Base-by-base conservation (phyloP, 1,284 basidiomycete genomes). In the Tilletia walkeri region DNA sequence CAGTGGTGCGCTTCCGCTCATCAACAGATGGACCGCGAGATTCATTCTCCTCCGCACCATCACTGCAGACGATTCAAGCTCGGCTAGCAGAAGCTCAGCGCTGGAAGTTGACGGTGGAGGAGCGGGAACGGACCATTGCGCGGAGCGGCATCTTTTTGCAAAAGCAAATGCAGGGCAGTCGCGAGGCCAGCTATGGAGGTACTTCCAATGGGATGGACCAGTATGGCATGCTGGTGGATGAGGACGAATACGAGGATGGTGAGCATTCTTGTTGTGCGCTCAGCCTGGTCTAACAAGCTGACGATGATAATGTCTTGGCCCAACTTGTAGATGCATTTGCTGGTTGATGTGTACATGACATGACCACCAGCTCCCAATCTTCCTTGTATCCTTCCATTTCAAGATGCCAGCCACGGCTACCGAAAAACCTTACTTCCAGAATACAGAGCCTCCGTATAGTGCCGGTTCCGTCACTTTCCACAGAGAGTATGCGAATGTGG, bases 401-500 rank as follows among this genome's bases (percentile, higher is more conserved):
- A 53, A n/a, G 50, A 53, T 6, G 10, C 50, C 50, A 18, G n/a
- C 18, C 50, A 53, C n/a, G 47, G 50, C 50, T 53, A 18, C 20
- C 50, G n/a, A 53, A n/a, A 53, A 7, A 10, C 20, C 6, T n/a
- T 18, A 18, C 50, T 30, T 30, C 78, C 78, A 80, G 54, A 73
- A 79, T 24, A 76, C 41, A 1, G 69, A 72, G 0, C 67, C 70
- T 3, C 76, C 76, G 20, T 72, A 68, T 0, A 79, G 49, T 4
- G 48, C 30, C 0, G 74, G 66, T 0, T 65, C 48, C 24, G 79
- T 80, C 18, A 74, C 39, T 1, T 70, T 74, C 45, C 67, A 66
- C 3, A 80, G 68, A 12, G 77, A 77, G 68, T 80, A 84, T 2
- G 78, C 76, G 73, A 89, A 90, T 1, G 84, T 84, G 1, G 83